Percentiles rank a stretch among this genome's conserved stretches.
phyloP scores from a whole-genome alignment of 192 early-diverging fungal genomes.

The Coemansia sp. region DNA sequence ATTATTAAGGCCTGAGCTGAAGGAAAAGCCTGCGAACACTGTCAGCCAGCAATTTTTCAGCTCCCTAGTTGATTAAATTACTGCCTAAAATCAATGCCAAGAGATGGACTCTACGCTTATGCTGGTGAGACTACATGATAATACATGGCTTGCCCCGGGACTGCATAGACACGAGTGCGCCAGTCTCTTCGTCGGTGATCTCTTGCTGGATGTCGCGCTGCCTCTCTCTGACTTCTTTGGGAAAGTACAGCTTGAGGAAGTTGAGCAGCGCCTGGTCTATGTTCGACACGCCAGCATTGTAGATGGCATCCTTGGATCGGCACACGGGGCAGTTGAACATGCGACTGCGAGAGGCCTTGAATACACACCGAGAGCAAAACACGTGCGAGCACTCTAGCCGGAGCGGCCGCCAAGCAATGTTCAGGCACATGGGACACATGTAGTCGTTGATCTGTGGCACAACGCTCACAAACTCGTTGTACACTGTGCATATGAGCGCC shows the following conservation, averaged over 20 bases:
- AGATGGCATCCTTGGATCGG: slow-evolving; percentile 60
- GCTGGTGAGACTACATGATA: slow-evolving; percentile 16
- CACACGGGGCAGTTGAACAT: slow-evolving; percentile 76
- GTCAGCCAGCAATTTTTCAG: neutral
- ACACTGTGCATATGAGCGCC: slow-evolving; percentile 62
- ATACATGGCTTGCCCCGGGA: slow-evolving; percentile 26
- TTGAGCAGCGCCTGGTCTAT: slow-evolving; percentile 66
- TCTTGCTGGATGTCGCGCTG: slow-evolving; percentile 63
- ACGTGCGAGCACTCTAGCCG: slow-evolving; percentile 72
- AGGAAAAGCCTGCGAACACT: neutral
- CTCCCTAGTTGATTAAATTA: neutral
- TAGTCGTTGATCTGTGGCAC: slow-evolving; percentile 83
- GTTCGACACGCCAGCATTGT: slow-evolving; percentile 58
- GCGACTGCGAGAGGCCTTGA: slow-evolving; percentile 65
- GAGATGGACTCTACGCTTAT: too few species aligned
- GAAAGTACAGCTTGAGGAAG: slow-evolving; percentile 76
- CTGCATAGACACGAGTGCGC: slow-evolving; percentile 55
- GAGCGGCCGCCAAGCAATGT: slow-evolving; percentile 74
- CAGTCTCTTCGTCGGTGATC: slow-evolving; percentile 63
- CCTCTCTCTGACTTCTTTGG: slow-evolving; percentile 72
- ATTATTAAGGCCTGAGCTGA: neutral
- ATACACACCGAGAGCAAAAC: slow-evolving; percentile 76
- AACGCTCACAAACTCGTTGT: slow-evolving; percentile 63
- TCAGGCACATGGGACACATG: slow-evolving; percentile 74
- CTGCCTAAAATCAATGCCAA: neutral